Evolutionary conservation across 768 basidiomycete genomes (phyloP).

Genomic region (Ramaria sp.): DNA sequence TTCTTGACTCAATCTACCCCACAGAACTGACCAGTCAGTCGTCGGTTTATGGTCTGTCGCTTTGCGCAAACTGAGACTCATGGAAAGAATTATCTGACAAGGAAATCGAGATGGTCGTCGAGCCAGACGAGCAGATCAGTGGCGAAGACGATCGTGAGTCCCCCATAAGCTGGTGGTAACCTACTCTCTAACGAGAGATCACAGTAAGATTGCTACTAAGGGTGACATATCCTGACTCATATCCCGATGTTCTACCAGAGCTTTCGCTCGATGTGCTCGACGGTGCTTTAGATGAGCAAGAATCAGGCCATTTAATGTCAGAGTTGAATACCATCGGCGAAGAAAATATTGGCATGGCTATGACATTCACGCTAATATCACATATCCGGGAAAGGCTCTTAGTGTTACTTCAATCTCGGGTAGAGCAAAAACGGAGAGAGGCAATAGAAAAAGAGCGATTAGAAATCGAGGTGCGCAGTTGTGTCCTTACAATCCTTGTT

Average conservation of each 20-base stretch:
- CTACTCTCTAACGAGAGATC: constrained; percentile 7
- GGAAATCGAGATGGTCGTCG: constrained; percentile 73
- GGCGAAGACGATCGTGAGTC: constrained; percentile 47
- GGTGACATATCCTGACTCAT: constrained; percentile 70
- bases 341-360: constrained; percentile 90
- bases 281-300: constrained; percentile 53
- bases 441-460: constrained; percentile 66
- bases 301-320: constrained; percentile 42
- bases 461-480: constrained; percentile 54
- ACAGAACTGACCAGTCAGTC: constrained; percentile 85
- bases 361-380: constrained; percentile 92
- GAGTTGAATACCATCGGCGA: constrained; percentile 54
- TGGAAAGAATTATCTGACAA: constrained; percentile 75
- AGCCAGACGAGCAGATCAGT: constrained; percentile 70
- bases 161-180: constrained; percentile 6
- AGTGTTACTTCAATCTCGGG: constrained; percentile 46
- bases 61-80: constrained; percentile 35
- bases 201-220: constrained; percentile 65
- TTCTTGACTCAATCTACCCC: constrained; percentile 93
- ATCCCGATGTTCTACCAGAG: constrained; percentile 76
- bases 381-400: constrained; percentile 74
- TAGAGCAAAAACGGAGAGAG: constrained; percentile 43
- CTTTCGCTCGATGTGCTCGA: constrained; percentile 54
- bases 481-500: neutral
- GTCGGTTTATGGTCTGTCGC: constrained; percentile 12